Conservation (phyloP, 345 rosid genomes). For the Arabidopsis thaliana region TAIR10.1 NC_003075.7:17932501-17933000, state of each 20-base stretch:
- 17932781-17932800: conserved; percentile 26
- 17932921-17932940: conserved; percentile 91
- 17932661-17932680: conserved; percentile 18
- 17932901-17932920: conserved; percentile 98
- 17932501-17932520: conserved; percentile 90
- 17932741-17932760: conserved; percentile 28
- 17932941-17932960: conserved; percentile 89
- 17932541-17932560: conserved; percentile 20
- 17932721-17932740: conserved; percentile 15
- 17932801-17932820: neutral
- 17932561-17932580: conserved; percentile 25
- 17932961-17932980: conserved; percentile 99
- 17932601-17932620: conserved; percentile 94
- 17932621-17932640: conserved; percentile 86
- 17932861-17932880: conserved; percentile 40
- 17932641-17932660: conserved; percentile 93
- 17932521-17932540: conserved; percentile 33
- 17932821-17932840: conserved; percentile 11
- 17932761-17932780: conserved; percentile 15
- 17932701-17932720: conserved; percentile 14
- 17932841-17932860: conserved; percentile 24
- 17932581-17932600: conserved; percentile 66
- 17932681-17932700: neutral
- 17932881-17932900: conserved; percentile 98
- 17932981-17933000: conserved; percentile 65